Base-by-base conservation (phyloP, 495 filamentous ascomycete species). In the Penicillium steckii region DNA sequence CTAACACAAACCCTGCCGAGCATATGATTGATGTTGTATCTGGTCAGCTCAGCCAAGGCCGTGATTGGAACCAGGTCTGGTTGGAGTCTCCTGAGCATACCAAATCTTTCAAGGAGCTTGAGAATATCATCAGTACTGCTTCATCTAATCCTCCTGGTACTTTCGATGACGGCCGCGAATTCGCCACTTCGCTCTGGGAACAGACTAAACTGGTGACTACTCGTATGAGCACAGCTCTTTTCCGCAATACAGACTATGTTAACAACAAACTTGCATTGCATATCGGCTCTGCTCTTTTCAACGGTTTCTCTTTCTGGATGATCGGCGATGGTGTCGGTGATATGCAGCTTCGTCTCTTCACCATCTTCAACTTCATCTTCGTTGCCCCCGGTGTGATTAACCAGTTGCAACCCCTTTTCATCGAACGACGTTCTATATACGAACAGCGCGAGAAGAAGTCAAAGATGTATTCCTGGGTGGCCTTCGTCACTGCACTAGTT, bases 11-110 rank as follows among this genome's bases (percentile, higher is more conserved):
- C 50, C 91, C 91, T 15, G 92, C 92, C 7, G 93, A 96, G 64
- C 91, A 88, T 80, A 95, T 97, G 88, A 78, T 97, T 29, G 90
- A 95, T 60, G 87, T 89, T 44, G 92, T 91, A 41, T 65, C 69
- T 12, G 69, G 70, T 3, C 32, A 61, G 10, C 57, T 71, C 1
- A 67, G 65, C 23, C 69, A 71, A 25, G 66, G 62, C 18, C 62
- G 76, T 8, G 76, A 86, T 57, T 88, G 86, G 85, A 75, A 80
- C 57, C 69, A 85, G 29, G 75, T 85, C 52, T 89, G 85, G 85
- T 67, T 74, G 10, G 76, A 80, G 23, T 85, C 82, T 2, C 61
- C 78, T 1, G 76, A 85, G 41, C 64, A 72, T 27, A 57, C 61
- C 18, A 53, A 59, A 4, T 63, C 80, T 4, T 50, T 68, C 13